Evolutionary conservation across 306 rosid genomes (phyloP).

Genomic region (Leucaena leucocephala): DNA sequence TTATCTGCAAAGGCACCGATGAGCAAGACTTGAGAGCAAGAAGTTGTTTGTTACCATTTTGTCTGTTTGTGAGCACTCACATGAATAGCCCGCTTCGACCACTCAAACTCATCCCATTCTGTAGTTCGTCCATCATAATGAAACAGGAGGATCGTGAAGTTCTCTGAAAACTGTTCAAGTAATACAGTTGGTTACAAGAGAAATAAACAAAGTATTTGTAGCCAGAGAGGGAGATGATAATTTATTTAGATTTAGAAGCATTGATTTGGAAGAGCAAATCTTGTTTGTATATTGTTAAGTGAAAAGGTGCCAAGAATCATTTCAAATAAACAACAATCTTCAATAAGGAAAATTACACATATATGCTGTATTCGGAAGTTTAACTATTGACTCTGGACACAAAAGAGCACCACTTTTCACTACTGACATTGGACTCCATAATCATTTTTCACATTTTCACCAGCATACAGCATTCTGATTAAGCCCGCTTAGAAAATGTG

Average conservation of each 20-base stretch:
- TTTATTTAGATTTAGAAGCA: conserved; percentile 3
- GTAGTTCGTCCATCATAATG: conserved; percentile 97
- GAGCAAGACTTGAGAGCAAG: conserved; percentile 8
- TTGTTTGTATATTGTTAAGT: not conserved
- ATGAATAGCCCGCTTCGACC: conserved; percentile 94
- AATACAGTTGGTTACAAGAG: conserved; percentile 40
- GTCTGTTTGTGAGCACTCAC: conserved; percentile 88
- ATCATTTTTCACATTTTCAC: not conserved
- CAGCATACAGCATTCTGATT: not conserved
- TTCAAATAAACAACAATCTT: not conserved
- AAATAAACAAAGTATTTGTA: conserved; percentile 15
- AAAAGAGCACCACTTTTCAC: not conserved
- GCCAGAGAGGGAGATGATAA: conserved; percentile 20
- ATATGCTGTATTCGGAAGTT: not conserved
- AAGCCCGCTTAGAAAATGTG: not conserved
- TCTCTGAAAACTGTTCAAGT: conserved; percentile 80
- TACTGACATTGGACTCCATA: not conserved
- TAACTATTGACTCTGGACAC: not conserved
- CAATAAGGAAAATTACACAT: not conserved
- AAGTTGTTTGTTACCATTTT: conserved; percentile 68
- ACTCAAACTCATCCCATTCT: conserved; percentile 94
- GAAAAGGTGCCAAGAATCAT: not conserved
- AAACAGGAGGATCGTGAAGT: conserved; percentile 88
- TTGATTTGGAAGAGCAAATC: too few relatives aligned
- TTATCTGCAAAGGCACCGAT: conserved; percentile 17